phyloP scores from a whole-genome alignment of 805 yeast species.

The Limtongia smithiae region DNA sequence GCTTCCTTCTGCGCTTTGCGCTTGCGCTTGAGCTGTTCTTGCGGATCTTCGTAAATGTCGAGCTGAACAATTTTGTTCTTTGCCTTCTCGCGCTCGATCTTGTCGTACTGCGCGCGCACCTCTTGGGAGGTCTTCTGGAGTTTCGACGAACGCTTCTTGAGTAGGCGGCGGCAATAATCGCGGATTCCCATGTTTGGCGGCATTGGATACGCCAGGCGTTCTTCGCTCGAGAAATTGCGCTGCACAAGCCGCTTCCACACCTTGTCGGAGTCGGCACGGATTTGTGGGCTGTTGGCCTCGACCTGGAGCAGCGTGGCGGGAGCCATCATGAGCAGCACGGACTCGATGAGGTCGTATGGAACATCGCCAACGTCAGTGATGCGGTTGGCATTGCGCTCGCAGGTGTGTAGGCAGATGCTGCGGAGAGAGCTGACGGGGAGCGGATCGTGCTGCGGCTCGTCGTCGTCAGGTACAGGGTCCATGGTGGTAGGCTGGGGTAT shows the following conservation, averaged over 20 bases:
- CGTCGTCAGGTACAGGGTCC: no score
- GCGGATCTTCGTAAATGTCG: constrained; percentile 18
- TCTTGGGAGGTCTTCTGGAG: constrained; percentile 15
- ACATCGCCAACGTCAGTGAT: constrained; percentile 41
- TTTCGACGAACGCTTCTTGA: constrained; percentile 37
- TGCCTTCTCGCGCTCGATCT: constrained; percentile 9
- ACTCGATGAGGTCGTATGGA: constrained; percentile 39
- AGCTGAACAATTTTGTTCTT: constrained; percentile 16
- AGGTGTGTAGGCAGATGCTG: no score
- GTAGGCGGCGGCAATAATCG: constrained; percentile 31
- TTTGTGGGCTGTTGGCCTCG: no score
- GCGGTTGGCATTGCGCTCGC: no score
- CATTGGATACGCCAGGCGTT: no score
- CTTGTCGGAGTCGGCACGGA: no score
- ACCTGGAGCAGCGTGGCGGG: constrained; percentile 38
- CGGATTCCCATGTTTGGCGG: no score
- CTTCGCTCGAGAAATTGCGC: no score
- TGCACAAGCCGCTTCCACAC: no score
- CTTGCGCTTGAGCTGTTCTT: constrained; percentile 1
- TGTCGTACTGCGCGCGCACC: constrained; percentile 20
- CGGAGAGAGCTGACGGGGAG: no score
- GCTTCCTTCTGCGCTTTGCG: constrained; percentile 1
- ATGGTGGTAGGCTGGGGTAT: no score
- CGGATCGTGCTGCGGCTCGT: no score
- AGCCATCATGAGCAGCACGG: constrained; percentile 36